phyloP scores from a whole-genome alignment of 2,329 filamentous ascomycete genomes.

The Reticulascus tulasneorum region DNA sequence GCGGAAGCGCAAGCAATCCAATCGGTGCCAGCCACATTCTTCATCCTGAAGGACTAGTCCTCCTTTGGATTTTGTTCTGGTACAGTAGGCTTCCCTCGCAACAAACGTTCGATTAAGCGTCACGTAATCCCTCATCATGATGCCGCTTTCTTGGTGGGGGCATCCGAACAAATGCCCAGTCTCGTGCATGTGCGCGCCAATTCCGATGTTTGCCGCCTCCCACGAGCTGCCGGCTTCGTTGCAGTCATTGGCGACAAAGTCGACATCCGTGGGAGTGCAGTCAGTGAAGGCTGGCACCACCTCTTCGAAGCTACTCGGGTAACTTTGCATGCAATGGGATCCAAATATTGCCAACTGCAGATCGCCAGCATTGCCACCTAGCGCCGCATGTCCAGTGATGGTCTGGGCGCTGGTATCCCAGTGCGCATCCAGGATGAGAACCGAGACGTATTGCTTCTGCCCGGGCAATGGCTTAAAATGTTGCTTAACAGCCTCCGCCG shows the following conservation, averaged over 20 bases:
- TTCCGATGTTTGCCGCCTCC: conserved; percentile 93
- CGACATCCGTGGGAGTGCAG: conserved; percentile 82
- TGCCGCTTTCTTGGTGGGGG: conserved; percentile 82
- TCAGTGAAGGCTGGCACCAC: conserved; percentile 85
- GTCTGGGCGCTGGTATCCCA: conserved; percentile 73
- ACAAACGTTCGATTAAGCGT: conserved; percentile 80
- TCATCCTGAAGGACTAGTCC: conserved; percentile 70
- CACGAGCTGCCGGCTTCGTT: conserved; percentile 86
- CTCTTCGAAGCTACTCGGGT: conserved; percentile 84
- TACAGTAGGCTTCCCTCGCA: conserved; percentile 78
- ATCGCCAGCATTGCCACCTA: conserved; percentile 71
- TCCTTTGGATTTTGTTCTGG: conserved; percentile 79
- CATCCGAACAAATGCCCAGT: conserved; percentile 87
- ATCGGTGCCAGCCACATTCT: conserved; percentile 86
- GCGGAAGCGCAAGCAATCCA: conserved; percentile 85
- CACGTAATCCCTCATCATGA: conserved; percentile 89
- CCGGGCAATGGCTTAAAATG: conserved; percentile 72
- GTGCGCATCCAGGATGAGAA: conserved; percentile 80
- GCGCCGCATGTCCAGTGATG: conserved; percentile 75
- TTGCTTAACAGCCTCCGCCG: conserved; percentile 69
- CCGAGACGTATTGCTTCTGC: conserved; percentile 85
- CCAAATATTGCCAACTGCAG: conserved; percentile 86
- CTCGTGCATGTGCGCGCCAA: conserved; percentile 89
- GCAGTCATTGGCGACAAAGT: conserved; percentile 77
- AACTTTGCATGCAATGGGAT: conserved; percentile 87